Conservation (phyloP, 1,284 basidiomycete species). For the Heterobasidion parviporum region DNA sequence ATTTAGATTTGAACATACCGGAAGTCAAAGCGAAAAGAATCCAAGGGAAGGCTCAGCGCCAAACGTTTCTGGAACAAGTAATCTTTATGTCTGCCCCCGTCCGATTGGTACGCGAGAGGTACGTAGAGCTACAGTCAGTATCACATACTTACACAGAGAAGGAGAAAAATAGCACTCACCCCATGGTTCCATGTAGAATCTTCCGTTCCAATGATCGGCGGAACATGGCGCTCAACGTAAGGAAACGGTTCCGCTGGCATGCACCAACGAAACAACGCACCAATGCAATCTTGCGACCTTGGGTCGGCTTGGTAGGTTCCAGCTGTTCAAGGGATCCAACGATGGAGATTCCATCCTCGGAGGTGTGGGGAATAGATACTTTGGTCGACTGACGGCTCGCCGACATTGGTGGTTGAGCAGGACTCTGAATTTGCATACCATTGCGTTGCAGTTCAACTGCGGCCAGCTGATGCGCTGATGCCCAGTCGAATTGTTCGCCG, state of each 20-base stretch:
- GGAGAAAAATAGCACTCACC: slow-evolving; percentile 32
- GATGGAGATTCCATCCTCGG: slow-evolving; percentile 38
- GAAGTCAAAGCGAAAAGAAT: slow-evolving; percentile 83
- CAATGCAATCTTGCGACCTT: slow-evolving; percentile 57
- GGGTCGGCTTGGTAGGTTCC: slow-evolving; percentile 36
- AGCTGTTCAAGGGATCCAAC: slow-evolving; percentile 61
- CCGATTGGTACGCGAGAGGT: background rate
- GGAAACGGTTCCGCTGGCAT: no score
- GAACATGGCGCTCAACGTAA: slow-evolving; percentile 1
- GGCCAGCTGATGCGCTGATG: background rate
- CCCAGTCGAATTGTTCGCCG: background rate
- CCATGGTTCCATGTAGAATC: slow-evolving; percentile 74
- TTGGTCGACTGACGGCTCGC: slow-evolving; percentile 27
- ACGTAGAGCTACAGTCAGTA: background rate
- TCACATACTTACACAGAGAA: background rate
- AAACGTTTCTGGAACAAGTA: slow-evolving; percentile 77
- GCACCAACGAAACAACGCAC: slow-evolving; percentile 30
- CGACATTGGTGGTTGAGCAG: background rate
- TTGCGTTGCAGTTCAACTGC: background rate
- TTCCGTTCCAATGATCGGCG: slow-evolving; percentile 17
- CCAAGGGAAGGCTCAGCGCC: slow-evolving; percentile 56
- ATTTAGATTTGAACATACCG: slow-evolving; percentile 33
- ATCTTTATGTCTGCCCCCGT: slow-evolving; percentile 60
- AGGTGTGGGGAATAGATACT: slow-evolving; percentile 48
- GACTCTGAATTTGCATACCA: background rate